A percentile compares a stretch with the other conserved stretches of the same genome.
Evolutionary conservation across 2,329 filamentous ascomycete genomes (phyloP).

Genomic region (Chaetomium sp.): DNA sequence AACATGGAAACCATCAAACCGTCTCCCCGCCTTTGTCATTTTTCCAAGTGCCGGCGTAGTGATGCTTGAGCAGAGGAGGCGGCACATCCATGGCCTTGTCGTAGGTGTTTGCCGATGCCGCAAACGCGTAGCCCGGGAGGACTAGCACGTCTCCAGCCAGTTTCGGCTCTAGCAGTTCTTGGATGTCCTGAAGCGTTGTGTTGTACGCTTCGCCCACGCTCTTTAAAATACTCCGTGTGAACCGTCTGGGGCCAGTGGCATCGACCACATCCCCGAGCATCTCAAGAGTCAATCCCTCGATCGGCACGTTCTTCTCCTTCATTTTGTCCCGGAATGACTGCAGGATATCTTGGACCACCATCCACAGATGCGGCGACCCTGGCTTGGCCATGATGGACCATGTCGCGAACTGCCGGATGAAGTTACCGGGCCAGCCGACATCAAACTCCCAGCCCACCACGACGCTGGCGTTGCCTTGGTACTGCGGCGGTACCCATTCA

Average conservation of each 20-base stretch:
- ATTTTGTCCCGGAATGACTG: slow-evolving; percentile 17
- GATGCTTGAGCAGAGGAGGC: slow-evolving; percentile 30
- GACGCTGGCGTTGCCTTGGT: slow-evolving; percentile 23
- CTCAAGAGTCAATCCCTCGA: slow-evolving; percentile 7
- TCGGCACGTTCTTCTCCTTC: slow-evolving; percentile 16
- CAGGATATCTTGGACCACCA: slow-evolving; percentile 32
- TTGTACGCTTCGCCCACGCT: slow-evolving; percentile 18
- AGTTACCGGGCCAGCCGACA: slow-evolving; percentile 29
- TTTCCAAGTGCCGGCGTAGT: slow-evolving; percentile 19
- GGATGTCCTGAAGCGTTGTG: slow-evolving; percentile 15
- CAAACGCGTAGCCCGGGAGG: slow-evolving; percentile 32
- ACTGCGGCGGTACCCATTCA: slow-evolving; percentile 39
- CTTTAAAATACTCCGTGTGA: slow-evolving; percentile 24
- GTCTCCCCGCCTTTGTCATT: slow-evolving; percentile 12
- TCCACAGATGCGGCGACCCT: slow-evolving; percentile 27
- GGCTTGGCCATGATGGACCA: slow-evolving; percentile 35
- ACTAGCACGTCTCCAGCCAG: slow-evolving; percentile 32
- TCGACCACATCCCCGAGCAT: slow-evolving; percentile 27
- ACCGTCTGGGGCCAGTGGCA: slow-evolving; percentile 23
- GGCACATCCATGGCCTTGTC: slow-evolving; percentile 17
- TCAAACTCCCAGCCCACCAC: slow-evolving; percentile 40
- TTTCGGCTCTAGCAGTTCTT: slow-evolving; percentile 29
- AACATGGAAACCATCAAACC: background rate
- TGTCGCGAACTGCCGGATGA: slow-evolving; percentile 32
- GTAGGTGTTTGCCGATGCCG: slow-evolving; percentile 30